Base-by-base conservation (phyloP, 257 asterid genomes). In the Sherardia arvensis region DNA sequence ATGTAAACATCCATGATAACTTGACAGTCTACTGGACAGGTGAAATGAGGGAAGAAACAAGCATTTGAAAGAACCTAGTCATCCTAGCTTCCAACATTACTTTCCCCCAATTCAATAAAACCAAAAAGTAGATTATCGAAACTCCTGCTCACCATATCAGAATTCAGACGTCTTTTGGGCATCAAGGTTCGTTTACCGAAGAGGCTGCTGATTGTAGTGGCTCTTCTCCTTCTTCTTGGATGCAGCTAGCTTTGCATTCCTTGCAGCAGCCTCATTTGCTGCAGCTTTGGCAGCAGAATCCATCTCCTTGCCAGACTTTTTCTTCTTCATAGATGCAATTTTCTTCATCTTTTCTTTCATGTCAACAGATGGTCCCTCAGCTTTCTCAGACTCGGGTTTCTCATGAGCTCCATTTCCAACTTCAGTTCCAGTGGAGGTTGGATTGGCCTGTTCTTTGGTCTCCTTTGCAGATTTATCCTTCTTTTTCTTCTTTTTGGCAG, bases 161-260 rank as follows among this genome's bases (percentile, higher is more conserved):
- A 43, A 66, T 34, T 53, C 53, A 26, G 60, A 66, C 61, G 76
- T 28, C 62, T 66, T 47, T 66, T 56, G 66, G 45, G 60, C 66
- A 61, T 47, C 36, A 26, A 56, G 57, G 59, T 62, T 68, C 69
- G 22, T 51, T 84, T 79, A 89, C 84, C 99, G 81, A 47, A 77
- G 71, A 14, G 95, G 99, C 76, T 92, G 99, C 79, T 92, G 97
- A 73, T 92, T 92, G 78, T 89, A 92, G 71, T 92, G 97, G 69
- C 74, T 93, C 87, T 84, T 93, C 90, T 93, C 99, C 76, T 93
- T 89, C 80, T 93, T 93, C 79, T 87, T 93, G 47, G 97, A 94
- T 20, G 96, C 96, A 43, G 94, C 94, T 45, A 89, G 78, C 73
- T 68, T 89, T 34, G 96, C 96, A 63, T 69, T 89, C 77, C 99